Evolutionary conservation across 306 rosid species (phyloP).

Genomic region (Astragalus membranaceus): DNA sequence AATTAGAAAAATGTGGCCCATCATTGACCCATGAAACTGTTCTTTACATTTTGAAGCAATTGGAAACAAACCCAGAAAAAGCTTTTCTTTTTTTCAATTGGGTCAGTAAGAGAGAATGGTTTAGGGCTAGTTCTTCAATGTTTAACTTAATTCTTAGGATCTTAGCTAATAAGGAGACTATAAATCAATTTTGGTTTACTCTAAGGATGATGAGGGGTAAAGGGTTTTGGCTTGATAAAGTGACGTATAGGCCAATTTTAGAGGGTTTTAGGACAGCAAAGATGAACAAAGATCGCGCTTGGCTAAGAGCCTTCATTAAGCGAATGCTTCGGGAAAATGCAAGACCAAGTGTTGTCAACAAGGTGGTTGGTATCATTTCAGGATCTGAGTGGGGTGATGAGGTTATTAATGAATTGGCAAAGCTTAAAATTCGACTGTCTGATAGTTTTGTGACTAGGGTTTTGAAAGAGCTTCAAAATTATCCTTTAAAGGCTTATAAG

Average conservation of each 20-base stretch:
- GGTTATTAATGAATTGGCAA: constrained; percentile 41
- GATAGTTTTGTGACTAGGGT: constrained; percentile 57
- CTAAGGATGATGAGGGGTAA: constrained; percentile 52
- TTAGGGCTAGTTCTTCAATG: constrained; percentile 50
- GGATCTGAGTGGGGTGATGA: constrained; percentile 51
- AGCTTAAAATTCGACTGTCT: constrained; percentile 34
- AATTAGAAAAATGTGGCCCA: constrained; percentile 37
- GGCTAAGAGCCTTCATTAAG: constrained; percentile 41
- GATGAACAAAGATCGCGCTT: constrained; percentile 44
- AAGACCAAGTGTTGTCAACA: constrained; percentile 39
- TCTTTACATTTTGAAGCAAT: constrained; percentile 55
- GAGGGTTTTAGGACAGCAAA: constrained; percentile 35
- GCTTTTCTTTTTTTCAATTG: constrained; percentile 69
- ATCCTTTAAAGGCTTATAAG: constrained; percentile 44
- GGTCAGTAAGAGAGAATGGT: constrained; percentile 51
- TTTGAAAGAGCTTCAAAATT: constrained; percentile 50
- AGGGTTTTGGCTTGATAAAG: constrained; percentile 60
- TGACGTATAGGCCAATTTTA: constrained; percentile 37
- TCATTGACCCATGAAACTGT: constrained; percentile 58
- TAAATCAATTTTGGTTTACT: constrained; percentile 62
- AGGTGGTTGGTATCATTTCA: constrained; percentile 46
- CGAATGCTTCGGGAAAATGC: constrained; percentile 56
- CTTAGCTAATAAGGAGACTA: constrained; percentile 38
- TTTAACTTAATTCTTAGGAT: constrained; percentile 60
- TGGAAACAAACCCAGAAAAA: constrained; percentile 51